Percentiles rank a stretch among this genome's conserved stretches.
These are phyloP conservation scores for Simplicillium sp. DNA, from an alignment of 2,329 filamentous ascomycete species.

Conservation along the genomic window DNA sequence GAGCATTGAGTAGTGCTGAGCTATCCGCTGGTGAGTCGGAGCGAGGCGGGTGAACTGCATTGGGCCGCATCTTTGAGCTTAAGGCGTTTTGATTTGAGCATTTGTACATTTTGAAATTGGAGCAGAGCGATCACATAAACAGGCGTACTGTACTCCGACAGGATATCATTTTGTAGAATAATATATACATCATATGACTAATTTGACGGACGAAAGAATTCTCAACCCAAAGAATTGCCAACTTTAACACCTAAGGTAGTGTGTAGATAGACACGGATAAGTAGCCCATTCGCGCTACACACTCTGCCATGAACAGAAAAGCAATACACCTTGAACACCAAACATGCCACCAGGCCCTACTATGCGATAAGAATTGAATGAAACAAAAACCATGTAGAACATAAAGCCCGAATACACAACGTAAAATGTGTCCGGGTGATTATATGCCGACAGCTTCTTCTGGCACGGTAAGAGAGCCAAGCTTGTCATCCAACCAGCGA, in stretches of 20 bases:
- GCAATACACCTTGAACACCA: not conserved
- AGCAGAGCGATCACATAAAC: no score
- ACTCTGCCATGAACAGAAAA: constrained; percentile 9
- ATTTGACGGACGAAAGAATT: no score
- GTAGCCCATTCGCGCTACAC: not conserved
- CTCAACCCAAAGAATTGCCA: no score
- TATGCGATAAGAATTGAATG: not conserved
- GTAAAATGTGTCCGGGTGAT: constrained; percentile 4
- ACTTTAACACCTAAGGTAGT: no score
- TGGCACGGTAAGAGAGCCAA: constrained; percentile 42
- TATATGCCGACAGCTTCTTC: constrained; percentile 37
- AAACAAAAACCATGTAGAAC: not conserved
- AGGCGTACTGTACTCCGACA: no score
- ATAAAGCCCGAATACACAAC: not conserved
- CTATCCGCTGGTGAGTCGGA: not conserved
- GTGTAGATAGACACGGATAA: no score
- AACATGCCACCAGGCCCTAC: not conserved
- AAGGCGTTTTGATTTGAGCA: not conserved
- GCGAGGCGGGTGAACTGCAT: no score
- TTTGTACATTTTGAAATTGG: constrained; percentile 2
- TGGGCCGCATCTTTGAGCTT: no score
- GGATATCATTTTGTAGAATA: no score
- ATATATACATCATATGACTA: no score
- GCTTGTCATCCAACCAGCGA: constrained; percentile 49
- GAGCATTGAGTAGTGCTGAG: constrained; percentile 69